A percentile compares a stretch with the other conserved stretches of the same genome.
Conservation (phyloP, 495 filamentous ascomycete genomes). For the Penicillium atrosanguineum region DNA sequence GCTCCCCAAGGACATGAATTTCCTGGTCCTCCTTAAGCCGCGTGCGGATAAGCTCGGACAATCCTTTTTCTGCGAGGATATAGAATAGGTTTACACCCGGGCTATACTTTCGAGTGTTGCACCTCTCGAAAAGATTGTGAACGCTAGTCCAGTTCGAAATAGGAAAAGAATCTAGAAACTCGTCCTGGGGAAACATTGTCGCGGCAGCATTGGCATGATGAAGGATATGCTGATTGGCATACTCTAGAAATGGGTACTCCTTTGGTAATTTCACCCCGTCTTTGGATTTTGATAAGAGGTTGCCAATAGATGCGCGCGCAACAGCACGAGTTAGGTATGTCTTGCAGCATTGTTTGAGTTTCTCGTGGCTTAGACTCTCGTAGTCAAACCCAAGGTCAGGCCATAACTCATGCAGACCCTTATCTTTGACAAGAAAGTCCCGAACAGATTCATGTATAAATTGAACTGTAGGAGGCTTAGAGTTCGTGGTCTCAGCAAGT, state of each 20-base stretch:
- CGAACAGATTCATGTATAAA: slow-evolving; percentile 39
- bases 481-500: slow-evolving; percentile 36
- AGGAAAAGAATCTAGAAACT: slow-evolving; percentile 35
- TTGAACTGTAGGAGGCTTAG: slow-evolving; percentile 13
- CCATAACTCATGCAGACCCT: slow-evolving; percentile 36
- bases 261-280: not conserved
- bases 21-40: slow-evolving; percentile 15
- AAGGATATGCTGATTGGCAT: slow-evolving; percentile 42
- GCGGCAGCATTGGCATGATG: slow-evolving; percentile 43
- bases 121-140: slow-evolving; percentile 38
- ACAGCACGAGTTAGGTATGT: slow-evolving; percentile 18
- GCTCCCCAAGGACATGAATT: slow-evolving; percentile 31
- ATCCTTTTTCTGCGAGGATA: slow-evolving; percentile 43
- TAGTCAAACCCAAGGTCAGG: slow-evolving; percentile 23
- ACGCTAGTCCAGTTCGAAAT: slow-evolving; percentile 33
- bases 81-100: slow-evolving; percentile 39
- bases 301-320: slow-evolving; percentile 7
- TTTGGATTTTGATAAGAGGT: slow-evolving; percentile 1
- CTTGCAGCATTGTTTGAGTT: slow-evolving; percentile 35
- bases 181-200: slow-evolving; percentile 30
- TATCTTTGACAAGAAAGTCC: slow-evolving; percentile 41
- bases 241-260: slow-evolving; percentile 44
- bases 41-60: slow-evolving; percentile 36
- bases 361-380: slow-evolving; percentile 30
- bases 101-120: slow-evolving; percentile 28